A percentile compares a stretch with the other conserved stretches of the same genome.
Conservation (phyloP, 106 monocot species). For the Triglochin maritima region DNA sequence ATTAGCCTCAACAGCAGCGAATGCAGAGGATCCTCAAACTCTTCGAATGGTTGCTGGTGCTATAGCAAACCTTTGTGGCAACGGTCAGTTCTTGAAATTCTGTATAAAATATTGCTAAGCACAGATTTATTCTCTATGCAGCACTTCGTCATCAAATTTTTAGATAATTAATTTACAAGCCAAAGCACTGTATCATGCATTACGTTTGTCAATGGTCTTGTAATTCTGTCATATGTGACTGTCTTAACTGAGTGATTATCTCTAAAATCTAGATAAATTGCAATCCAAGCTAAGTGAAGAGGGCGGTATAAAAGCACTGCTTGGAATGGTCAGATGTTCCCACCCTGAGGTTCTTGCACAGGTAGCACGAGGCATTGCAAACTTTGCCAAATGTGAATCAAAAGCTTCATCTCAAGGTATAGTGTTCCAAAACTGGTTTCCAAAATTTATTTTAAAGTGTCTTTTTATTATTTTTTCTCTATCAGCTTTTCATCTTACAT, state of each 20-base stretch:
- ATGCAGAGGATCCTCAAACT: slow-evolving; percentile 96
- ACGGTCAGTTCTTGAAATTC: slow-evolving; percentile 32
- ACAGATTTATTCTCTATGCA: too few species aligned
- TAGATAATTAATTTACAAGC: too few species aligned
- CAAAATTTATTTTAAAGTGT: neutral
- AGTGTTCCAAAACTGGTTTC: neutral
- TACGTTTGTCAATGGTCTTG: too few species aligned
- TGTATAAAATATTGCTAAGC: neutral
- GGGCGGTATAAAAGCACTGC: slow-evolving; percentile 89
- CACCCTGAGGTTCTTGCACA: slow-evolving; percentile 98
- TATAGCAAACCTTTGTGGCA: slow-evolving; percentile 95
- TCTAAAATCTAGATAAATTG: slow-evolving; percentile 49
- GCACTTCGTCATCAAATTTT: too few species aligned
- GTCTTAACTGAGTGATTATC: too few species aligned
- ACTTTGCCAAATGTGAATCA: slow-evolving; percentile 98
- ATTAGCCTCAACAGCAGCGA: slow-evolving; percentile 63
- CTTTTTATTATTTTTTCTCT: neutral
- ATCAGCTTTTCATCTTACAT: too few species aligned
- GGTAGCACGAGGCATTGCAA: slow-evolving; percentile 98
- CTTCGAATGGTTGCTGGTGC: slow-evolving; percentile 99
- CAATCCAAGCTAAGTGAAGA: slow-evolving; percentile 69
- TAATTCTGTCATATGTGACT: too few species aligned
- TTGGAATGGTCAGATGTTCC: slow-evolving; percentile 85
- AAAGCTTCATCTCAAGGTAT: slow-evolving; percentile 87
- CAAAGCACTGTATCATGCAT: too few species aligned